phyloP scores from a whole-genome alignment of 169 alveolate genomes.

The Plasmodium billcollinsi region DNA sequence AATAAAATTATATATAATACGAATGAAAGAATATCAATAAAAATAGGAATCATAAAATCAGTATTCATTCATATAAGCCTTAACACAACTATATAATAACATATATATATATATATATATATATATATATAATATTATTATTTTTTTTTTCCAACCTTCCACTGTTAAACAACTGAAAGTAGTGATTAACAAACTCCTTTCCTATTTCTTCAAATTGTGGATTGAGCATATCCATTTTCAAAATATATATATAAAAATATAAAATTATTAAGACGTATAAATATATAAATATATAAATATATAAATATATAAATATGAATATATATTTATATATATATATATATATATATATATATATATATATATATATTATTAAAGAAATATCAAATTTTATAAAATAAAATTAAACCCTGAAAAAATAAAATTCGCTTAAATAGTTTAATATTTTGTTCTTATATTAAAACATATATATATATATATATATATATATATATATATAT shows the following conservation, averaged over 20 bases:
- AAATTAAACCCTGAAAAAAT: too few species aligned
- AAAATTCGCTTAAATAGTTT: too few species aligned
- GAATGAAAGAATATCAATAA: background rate
- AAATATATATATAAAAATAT: background rate
- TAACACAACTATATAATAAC: background rate
- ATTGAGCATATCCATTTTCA: constrained; percentile 77
- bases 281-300: too few species aligned
- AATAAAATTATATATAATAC: background rate
- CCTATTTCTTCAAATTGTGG: constrained; percentile 86
- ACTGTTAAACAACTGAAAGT: constrained; percentile 85
- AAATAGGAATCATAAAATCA: background rate
- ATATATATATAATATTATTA: background rate
- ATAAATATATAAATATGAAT: too few species aligned
- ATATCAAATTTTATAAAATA: too few species aligned
- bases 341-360: too few species aligned
- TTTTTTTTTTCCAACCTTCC: constrained; percentile 78
- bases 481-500: too few species aligned
- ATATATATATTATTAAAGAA: too few species aligned
- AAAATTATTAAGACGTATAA: too few species aligned
- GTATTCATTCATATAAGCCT: background rate
- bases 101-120: background rate
- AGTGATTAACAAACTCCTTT: constrained; percentile 86
- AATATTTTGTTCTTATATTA: too few species aligned
- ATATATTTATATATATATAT: too few species aligned
- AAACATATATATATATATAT: too few species aligned